Conservation (phyloP, 306 rosid genomes). For the Glycine soja region DNA sequence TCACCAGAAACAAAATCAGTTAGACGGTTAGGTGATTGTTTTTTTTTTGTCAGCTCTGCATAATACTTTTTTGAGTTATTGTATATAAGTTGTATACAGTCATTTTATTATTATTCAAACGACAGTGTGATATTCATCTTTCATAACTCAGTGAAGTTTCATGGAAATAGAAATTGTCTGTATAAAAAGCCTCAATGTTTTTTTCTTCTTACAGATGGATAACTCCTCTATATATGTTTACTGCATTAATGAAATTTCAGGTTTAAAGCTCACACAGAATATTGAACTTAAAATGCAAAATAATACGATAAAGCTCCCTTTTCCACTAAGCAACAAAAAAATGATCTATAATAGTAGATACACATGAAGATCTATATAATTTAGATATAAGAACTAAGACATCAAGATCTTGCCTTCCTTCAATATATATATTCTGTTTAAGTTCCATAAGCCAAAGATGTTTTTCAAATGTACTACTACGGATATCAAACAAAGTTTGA, state of each 20-base stretch:
- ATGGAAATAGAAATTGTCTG: neutral
- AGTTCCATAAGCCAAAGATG: neutral
- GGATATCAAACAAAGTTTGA: neutral
- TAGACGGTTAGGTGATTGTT: neutral
- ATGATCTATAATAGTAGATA: neutral
- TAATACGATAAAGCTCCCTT: neutral
- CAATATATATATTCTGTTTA: neutral
- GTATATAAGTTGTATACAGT: neutral
- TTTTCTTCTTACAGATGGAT: neutral
- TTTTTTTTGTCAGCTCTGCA: neutral
- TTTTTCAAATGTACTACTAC: neutral
- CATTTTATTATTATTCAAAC: neutral
- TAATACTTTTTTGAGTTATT: neutral
- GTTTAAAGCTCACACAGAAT: neutral
- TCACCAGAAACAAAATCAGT: neutral
- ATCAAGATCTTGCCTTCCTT: neutral
- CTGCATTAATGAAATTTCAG: neutral
- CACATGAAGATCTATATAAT: neutral
- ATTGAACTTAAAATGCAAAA: neutral
- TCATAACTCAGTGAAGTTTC: neutral
- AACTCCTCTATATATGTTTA: neutral
- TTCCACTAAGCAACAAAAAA: neutral
- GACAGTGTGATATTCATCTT: neutral
- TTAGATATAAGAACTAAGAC: slow-evolving; percentile 3
- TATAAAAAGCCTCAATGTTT: no score